Evolutionary conservation across 352 stramenopile species (phyloP).

Genomic region (Stramenopiles sp.): DNA sequence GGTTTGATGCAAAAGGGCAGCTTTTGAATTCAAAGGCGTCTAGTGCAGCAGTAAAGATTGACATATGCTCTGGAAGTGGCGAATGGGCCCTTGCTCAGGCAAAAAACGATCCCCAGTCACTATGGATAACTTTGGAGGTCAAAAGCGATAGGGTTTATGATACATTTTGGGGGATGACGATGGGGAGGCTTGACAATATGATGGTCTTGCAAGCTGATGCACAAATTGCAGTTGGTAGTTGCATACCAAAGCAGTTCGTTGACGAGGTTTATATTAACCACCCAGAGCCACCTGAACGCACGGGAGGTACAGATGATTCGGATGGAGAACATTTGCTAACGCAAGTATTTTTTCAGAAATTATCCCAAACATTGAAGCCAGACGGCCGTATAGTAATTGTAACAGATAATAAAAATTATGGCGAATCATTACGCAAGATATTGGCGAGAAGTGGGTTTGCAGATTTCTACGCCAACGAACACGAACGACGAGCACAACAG

Average conservation of each 20-base stretch:
- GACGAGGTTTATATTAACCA: slow-evolving; percentile 19
- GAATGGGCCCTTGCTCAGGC: slow-evolving; percentile 20
- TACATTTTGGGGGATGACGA: slow-evolving; percentile 14
- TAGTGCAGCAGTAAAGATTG: slow-evolving; percentile 17
- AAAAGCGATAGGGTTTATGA: slow-evolving; percentile 21
- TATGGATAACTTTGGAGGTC: slow-evolving; percentile 19
- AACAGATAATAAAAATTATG: slow-evolving; percentile 25
- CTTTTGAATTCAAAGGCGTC: background rate
- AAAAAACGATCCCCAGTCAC: background rate
- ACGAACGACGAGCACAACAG: background rate
- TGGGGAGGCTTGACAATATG: slow-evolving; percentile 15
- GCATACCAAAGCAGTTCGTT: slow-evolving; percentile 3
- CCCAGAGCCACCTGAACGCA: slow-evolving; percentile 21
- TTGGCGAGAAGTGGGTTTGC: background rate
- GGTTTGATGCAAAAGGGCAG: background rate
- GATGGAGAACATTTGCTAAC: slow-evolving; percentile 18
- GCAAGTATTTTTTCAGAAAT: slow-evolving; percentile 8
- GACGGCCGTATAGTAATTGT: slow-evolving; percentile 18
- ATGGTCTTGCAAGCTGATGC: slow-evolving; percentile 17
- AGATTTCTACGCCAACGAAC: background rate
- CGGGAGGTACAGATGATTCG: slow-evolving; percentile 13
- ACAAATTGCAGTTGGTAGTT: background rate
- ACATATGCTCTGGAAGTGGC: slow-evolving; percentile 19
- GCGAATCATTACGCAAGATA: slow-evolving; percentile 15
- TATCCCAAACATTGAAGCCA: slow-evolving; percentile 13